Evolutionary conservation across 768 basidiomycete species (phyloP), one percentile per base, ranked within the genome.

Genomic region (Cubamyces lactineus): DNA sequence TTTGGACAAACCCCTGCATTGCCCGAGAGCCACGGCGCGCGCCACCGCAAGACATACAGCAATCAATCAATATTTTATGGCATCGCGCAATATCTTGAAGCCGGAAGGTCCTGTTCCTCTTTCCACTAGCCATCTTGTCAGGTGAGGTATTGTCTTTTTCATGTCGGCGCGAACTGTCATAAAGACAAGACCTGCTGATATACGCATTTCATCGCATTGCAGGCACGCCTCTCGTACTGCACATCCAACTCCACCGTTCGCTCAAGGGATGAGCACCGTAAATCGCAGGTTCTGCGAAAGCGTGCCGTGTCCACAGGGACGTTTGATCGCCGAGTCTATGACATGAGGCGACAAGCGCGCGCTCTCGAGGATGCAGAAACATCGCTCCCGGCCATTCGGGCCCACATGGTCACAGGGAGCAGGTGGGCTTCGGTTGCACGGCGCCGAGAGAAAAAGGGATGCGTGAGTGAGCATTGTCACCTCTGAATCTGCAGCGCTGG

Each of bases 321-420:
- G 58, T 64, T 64, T 64, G 63, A 64, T 64, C 63, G 58, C 63
- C 63, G 63, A 64, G n/a, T 38, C 12, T 19, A 50, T 53, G 58
- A 41, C 58, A 60, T 50, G 57, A 59, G 62, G 53, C 47, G 46
- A 39, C 9, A 28, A 23, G n/a, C 43, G 50, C 40, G 38, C 24
- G 61, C 38, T 57, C 46, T 46, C n/a, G 45, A 39, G 39, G 62
- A 34, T 39, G 46, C n/a, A 53, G 24, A 26, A 28, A 40, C 15
- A 19, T 41, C 19, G 5, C n/a, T 23, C 46, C 62, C 62, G 42
- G 41, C 7, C 17, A 5, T 9, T 24, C 48, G 62, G 57, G 28
- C 56, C 57, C 39, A 17, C n/a, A 43, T 48, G 28, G 52, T 57
- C 55, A 41, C 43, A 54, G 46, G 45, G n/a, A 45, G 52, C 51